These are phyloP conservation scores for Trichosanthes truncata DNA, from an alignment of 306 rosid species.

Conservation along the genomic window DNA sequence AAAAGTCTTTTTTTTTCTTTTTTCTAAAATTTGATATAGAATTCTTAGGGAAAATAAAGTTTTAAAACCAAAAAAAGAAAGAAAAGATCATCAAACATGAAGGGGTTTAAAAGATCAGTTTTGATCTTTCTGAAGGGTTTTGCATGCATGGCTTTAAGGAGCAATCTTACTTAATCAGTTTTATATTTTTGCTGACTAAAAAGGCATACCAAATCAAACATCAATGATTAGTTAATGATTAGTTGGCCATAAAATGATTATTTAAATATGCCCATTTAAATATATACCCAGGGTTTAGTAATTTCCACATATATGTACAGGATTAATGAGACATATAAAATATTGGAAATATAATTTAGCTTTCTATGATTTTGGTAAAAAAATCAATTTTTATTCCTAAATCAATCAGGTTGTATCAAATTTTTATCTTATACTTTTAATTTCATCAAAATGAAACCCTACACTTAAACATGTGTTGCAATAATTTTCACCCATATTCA, in stretches of 20 bases:
- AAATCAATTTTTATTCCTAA: too few species aligned
- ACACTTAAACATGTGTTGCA: too few species aligned
- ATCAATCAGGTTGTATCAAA: too few species aligned
- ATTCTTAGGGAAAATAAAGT: not conserved
- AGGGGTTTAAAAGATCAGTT: not conserved
- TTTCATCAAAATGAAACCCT: too few species aligned
- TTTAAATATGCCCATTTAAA: not conserved
- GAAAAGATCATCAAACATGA: not conserved
- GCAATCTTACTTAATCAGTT: not conserved
- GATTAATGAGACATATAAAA: too few species aligned
- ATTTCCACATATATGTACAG: too few species aligned
- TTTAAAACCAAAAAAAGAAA: not conserved
- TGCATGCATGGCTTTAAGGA: slow-evolving; percentile 2
- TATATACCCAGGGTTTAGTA: too few species aligned
- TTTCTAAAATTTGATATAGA: not conserved
- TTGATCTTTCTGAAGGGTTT: not conserved
- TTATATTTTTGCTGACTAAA: not conserved
- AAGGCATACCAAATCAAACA: not conserved
- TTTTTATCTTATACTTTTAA: too few species aligned
- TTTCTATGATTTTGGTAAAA: too few species aligned
- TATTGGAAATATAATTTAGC: too few species aligned
- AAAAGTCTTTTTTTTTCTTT: not conserved
- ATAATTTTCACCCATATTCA: too few species aligned
- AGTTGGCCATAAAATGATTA: not conserved
- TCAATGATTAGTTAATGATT: not conserved